Evolutionary conservation across 2,329 filamentous ascomycete genomes (phyloP).

Genomic region (Beauveria pseudobassiana): DNA sequence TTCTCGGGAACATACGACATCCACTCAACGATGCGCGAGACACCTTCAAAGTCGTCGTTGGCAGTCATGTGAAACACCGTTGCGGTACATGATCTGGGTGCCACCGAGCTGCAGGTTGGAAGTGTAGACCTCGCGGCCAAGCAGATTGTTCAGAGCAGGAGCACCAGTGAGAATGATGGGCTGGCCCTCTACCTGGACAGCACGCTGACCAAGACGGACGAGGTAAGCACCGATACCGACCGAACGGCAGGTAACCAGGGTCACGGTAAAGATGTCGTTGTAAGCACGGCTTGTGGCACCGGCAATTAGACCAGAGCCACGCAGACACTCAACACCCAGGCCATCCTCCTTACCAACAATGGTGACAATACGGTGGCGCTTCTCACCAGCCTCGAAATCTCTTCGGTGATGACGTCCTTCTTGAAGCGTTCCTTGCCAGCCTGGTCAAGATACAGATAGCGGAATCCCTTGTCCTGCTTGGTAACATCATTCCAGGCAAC

Average conservation of each 20-base stretch:
- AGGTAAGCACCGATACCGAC: constrained; percentile 99
- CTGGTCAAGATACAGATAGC: constrained; percentile 89
- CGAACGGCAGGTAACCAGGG: constrained; percentile 93
- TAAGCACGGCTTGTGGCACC: constrained; percentile 95
- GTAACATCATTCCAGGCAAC: constrained; percentile 87
- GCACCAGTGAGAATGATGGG: constrained; percentile 98
- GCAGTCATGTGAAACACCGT: constrained; percentile 99
- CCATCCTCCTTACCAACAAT: constrained; percentile 91
- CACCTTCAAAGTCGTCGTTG: constrained; percentile 93
- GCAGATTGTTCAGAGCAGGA: constrained; percentile 93
- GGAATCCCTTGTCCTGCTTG: constrained; percentile 84
- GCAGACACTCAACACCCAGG: constrained; percentile 93
- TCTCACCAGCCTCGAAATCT: constrained; percentile 80
- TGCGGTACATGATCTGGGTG: constrained; percentile 99
- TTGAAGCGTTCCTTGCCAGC: constrained; percentile 83
- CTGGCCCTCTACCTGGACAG: constrained; percentile 97
- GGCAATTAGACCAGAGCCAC: constrained; percentile 94
- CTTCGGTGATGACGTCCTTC: constrained; percentile 68
- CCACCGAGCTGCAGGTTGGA: constrained; percentile 98
- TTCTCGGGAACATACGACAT: constrained; percentile 95
- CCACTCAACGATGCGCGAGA: constrained; percentile 97
- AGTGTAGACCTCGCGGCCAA: constrained; percentile 96
- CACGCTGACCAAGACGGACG: constrained; percentile 94
- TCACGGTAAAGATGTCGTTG: constrained; percentile 98
- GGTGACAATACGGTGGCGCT: constrained; percentile 87